Conservation (phyloP, 1,139 yeast genomes). For the Pichia terricola region DNA sequence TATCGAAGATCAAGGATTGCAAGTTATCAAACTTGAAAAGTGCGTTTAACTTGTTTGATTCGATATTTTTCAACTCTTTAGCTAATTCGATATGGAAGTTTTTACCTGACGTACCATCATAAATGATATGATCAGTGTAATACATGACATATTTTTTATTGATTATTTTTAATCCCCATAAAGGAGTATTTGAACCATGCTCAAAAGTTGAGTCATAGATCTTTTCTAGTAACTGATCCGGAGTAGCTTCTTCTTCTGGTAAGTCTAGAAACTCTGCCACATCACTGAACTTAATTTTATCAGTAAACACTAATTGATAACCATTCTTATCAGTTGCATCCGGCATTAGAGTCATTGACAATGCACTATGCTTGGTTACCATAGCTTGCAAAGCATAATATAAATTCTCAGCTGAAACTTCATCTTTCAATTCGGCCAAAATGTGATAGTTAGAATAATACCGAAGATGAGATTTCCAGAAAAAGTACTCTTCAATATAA, state of each 20-base stretch:
- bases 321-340: not conserved
- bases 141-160: conserved; percentile 20
- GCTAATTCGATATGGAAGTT: conserved; percentile 29
- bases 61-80: not conserved
- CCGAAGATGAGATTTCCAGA: conserved; percentile 6
- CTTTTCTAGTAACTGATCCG: conserved; percentile 3
- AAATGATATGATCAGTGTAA: conserved; percentile 29
- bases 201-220: conserved; percentile 5
- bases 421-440: conserved; percentile 2
- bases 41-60: not conserved
- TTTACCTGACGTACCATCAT: conserved; percentile 32
- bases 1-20: conserved; percentile 3
- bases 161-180: conserved; percentile 13
- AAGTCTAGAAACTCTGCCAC: conserved; percentile 1
- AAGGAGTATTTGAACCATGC: conserved; percentile 6
- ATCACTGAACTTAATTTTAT: conserved; percentile 4
- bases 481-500: conserved; percentile 4
- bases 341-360: conserved; percentile 2
- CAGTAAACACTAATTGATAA: not conserved
- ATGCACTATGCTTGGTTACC: conserved; percentile 4
- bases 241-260: not conserved
- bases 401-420: conserved; percentile 2
- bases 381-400: conserved; percentile 5
- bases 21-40: not conserved
- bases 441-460: conserved; percentile 6